Evolutionary conservation across 2,329 filamentous ascomycete genomes (phyloP).

Genomic region (Gremmenia infestans): DNA sequence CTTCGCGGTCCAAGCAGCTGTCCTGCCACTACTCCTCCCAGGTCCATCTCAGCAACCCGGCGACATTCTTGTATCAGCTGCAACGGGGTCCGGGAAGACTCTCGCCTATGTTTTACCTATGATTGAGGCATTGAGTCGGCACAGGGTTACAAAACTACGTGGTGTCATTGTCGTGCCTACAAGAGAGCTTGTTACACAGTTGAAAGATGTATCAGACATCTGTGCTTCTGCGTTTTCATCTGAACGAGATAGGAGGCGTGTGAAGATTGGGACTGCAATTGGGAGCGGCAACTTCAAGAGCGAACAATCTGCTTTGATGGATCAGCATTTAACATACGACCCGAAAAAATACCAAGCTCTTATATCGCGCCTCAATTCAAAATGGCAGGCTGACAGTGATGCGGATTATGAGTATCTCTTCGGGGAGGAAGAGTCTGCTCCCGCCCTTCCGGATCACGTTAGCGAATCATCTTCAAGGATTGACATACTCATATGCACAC

Average conservation of each 20-base stretch:
- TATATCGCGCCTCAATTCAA: conserved; percentile 35
- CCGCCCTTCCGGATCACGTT: conserved; percentile 56
- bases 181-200: conserved; percentile 83
- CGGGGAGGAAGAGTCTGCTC: conserved; percentile 30
- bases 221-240: conserved; percentile 60
- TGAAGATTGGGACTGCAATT: conserved; percentile 76
- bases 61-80: conserved; percentile 85
- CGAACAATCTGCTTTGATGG: conserved; percentile 58
- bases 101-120: conserved; percentile 86
- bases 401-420: conserved; percentile 32
- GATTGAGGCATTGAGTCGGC: conserved; percentile 66
- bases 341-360: conserved; percentile 50
- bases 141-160: conserved; percentile 60
- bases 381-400: conserved; percentile 43
- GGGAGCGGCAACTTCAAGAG: conserved; percentile 70
- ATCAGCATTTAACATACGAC: conserved; percentile 63
- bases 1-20: conserved; percentile 73
- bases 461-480: conserved; percentile 64
- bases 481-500: conserved; percentile 86
- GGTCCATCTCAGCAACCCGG: conserved; percentile 57
- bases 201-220: conserved; percentile 69
- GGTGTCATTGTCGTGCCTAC: conserved; percentile 87
- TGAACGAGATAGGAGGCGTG: conserved; percentile 50
- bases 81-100: conserved; percentile 94
- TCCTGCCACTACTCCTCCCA: conserved; percentile 74